Conservation (phyloP, 2,329 filamentous ascomycete genomes). For the Venturia carpophila region DNA sequence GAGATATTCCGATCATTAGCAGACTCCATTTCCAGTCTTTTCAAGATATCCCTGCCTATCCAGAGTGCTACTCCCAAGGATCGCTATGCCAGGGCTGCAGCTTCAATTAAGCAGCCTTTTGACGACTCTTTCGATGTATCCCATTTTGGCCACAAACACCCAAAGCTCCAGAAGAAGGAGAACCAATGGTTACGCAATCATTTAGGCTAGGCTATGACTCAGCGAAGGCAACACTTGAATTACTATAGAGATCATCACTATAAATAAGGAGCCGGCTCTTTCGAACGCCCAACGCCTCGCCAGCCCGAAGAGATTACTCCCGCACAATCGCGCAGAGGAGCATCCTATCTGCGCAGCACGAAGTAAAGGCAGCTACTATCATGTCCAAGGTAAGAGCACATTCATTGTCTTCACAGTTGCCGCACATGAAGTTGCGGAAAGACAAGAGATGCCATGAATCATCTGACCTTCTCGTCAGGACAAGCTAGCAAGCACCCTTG, state of each 20-base stretch:
- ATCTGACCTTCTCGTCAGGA: constrained; percentile 4
- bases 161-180: constrained; percentile 20
- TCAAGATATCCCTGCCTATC: constrained; percentile 25
- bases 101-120: constrained; percentile 20
- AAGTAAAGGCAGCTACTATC: background rate
- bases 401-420: background rate
- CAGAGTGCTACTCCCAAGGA: constrained; percentile 24
- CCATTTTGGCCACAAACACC: constrained; percentile 25
- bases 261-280: constrained; percentile 17
- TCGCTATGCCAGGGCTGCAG: constrained; percentile 23
- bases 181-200: constrained; percentile 23
- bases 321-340: background rate
- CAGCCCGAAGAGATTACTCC: background rate
- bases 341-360: background rate
- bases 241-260: constrained; percentile 24
- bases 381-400: background rate
- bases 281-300: background rate
- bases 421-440: background rate
- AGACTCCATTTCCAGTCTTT: constrained; percentile 24
- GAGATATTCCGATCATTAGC: constrained; percentile 23
- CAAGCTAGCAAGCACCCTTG: constrained; percentile 20
- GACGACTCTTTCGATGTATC: constrained; percentile 22
- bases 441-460: background rate
- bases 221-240: constrained; percentile 23
- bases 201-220: constrained; percentile 24